phyloP scores from a whole-genome alignment of 495 filamentous ascomycete genomes.

The Chaetomium cochliodes region DNA sequence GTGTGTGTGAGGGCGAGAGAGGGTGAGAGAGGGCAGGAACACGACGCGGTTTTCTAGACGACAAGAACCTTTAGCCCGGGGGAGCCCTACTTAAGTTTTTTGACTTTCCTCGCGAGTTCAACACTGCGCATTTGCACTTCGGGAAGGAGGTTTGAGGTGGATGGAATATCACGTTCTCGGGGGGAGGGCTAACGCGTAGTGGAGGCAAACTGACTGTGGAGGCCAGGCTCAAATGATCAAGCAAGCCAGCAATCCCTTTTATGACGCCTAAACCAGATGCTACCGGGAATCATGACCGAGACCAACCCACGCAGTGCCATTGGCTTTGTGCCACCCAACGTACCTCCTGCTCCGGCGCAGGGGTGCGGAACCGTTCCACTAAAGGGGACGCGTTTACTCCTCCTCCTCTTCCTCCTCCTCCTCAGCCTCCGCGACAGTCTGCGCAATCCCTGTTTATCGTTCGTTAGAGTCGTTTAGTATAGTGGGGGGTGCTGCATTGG shows the following conservation, averaged over 20 bases:
- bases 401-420: slow-evolving; percentile 64
- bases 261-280: slow-evolving; percentile 43
- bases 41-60: too few relatives aligned
- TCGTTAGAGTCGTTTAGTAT: background rate
- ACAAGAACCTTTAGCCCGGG: background rate
- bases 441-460: slow-evolving; percentile 58
- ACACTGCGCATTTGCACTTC: background rate
- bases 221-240: slow-evolving; percentile 31
- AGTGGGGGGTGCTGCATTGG: background rate
- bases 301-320: slow-evolving; percentile 29
- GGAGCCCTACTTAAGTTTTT: background rate
- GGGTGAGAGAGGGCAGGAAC: background rate
- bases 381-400: slow-evolving; percentile 44
- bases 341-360: background rate
- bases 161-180: background rate
- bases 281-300: slow-evolving; percentile 38
- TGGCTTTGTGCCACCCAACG: slow-evolving; percentile 9
- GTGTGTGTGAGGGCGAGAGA: background rate
- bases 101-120: background rate
- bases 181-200: background rate
- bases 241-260: slow-evolving; percentile 40
- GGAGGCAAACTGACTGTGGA: slow-evolving; percentile 13
- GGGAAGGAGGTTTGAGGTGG: background rate
- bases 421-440: slow-evolving; percentile 69
- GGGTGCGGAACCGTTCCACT: slow-evolving; percentile 5